These are phyloP conservation scores for Nymphaea colorata DNA, from an alignment of 164 flowering plant species.

Conservation along the genomic window DNA sequence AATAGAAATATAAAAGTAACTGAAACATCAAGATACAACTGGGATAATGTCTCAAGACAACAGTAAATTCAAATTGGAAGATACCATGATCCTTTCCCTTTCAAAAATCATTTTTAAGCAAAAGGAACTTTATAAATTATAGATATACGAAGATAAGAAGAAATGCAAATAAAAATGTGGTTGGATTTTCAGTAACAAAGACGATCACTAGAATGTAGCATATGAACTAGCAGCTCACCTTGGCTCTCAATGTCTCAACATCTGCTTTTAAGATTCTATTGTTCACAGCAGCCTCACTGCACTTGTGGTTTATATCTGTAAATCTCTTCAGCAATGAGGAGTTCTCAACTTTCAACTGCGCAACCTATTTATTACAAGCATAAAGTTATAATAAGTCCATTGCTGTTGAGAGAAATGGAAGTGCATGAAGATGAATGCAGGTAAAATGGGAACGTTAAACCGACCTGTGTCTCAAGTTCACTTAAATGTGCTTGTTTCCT, in stretches of 20 bases:
- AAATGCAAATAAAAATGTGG: too few relatives aligned
- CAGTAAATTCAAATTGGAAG: too few relatives aligned
- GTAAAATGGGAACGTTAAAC: constrained; percentile 1
- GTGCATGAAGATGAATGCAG: not conserved
- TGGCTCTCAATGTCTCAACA: constrained; percentile 95
- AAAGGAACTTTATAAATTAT: too few relatives aligned
- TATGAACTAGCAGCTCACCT: constrained; percentile 29
- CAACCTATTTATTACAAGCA: constrained; percentile 33
- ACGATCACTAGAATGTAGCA: too few relatives aligned
- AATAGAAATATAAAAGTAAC: not conserved
- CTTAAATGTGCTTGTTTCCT: constrained; percentile 92
- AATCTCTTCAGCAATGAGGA: constrained; percentile 64
- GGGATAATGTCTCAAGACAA: too few relatives aligned
- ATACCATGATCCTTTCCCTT: too few relatives aligned
- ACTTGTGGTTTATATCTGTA: constrained; percentile 60
- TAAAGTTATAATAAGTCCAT: not conserved
- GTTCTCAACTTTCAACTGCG: constrained; percentile 70
- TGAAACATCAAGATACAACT: too few relatives aligned
- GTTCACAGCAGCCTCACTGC: constrained; percentile 87
- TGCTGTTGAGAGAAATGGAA: not conserved
- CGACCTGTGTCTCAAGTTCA: constrained; percentile 87
- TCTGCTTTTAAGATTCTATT: constrained; percentile 95
- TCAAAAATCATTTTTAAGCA: too few relatives aligned
- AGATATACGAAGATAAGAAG: too few relatives aligned
- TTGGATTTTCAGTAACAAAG: too few relatives aligned